Base-by-base conservation (phyloP, 106 monocot species). In the Acorus gramineus region DNA sequence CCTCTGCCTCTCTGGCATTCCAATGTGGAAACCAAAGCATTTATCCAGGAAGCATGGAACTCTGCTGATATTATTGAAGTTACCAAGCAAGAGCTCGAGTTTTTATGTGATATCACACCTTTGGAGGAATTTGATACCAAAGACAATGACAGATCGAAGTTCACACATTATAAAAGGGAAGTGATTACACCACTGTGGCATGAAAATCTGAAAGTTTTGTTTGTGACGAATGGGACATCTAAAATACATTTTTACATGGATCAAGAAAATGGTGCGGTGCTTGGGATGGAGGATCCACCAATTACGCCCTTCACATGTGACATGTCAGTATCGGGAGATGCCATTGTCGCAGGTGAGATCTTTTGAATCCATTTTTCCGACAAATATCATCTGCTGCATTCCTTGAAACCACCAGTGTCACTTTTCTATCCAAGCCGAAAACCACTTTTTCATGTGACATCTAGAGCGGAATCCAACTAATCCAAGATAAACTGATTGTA, bases 211-310 rank as follows among this genome's bases (percentile, higher is more conserved):
- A 79, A 89, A 60, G 89, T 85, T 10, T 61, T 93, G 52, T 93
- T 89, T 67, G 85, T 93, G 46, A 93, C 89, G 43, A 81, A 85
- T 70, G 93, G 93, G 11, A 89, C 93, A 11, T 93, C 93, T 4
- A 87, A 85, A 51, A 80, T 93, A 71, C 85, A 89, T 67, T 93
- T 85, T 79, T 93, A 93, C 61, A 93, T 88, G 0, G 62, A 69
- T 57, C 74, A 81, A 55, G 69, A 81, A 8, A 67, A 84, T 74
- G 85, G 85, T 2, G 89, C 69, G 55, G 82, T 89, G 62, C 74
- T 59, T 56, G 93, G 93, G 42, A 89, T 82, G 81, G 93, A 93
- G 75, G 93, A 93, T 67, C 73, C 89, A 12, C 93, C 87, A 5
- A 79, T 93, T 44, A 77, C 81, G 53, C 89, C 93, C 4, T 93